Base-by-base conservation (phyloP, 192 early-diverging fungal genomes). In the Coemansia sp. region DNA sequence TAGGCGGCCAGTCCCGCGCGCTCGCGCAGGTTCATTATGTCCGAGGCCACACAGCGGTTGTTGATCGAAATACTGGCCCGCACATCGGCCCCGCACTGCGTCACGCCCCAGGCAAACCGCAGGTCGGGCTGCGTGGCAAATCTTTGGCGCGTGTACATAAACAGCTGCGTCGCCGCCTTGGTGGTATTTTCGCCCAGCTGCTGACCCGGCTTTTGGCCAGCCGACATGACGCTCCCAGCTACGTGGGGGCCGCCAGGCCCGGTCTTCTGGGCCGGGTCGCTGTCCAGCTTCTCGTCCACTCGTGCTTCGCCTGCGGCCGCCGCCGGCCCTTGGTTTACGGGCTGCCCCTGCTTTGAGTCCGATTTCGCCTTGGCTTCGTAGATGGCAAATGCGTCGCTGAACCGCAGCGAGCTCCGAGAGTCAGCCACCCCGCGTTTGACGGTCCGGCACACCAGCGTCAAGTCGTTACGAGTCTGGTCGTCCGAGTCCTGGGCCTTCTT, bases 81-180 rank as follows among this genome's bases (percentile, higher is more conserved):
- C 1, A 36, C 34, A 7, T 25, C 17, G 1, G 21, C 14, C 11
- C 41, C 25, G 8, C 51, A 54, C 37, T 18, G 38, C 10, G 28
- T 44, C 1, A 44, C 16, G 5, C 51, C 51, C 42, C 40, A 38
- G 10, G 38, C 25, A 25, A 44, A 54, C 3, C 51, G 51, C 10
- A 32, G 40, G 26, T 54, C 41, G 16, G 10, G 21, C 41, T 54
- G 51, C 14, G 18, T 28, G 3, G 40, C 33, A 27, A 44, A 54
- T 0, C 43, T 37, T 7, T 54, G 29, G 1, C 42, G 42, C 11
- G 42, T 21, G 25, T 54, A 44, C 3, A 20, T 34, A n/a, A 54
- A 18, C 0, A 54, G 33, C 26, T 54, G 51, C 4, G 12, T 27
- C 10, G 17, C 13, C 32, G 32, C 32, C 1, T 34, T 1, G 1